Conservation (phyloP, 441 rosid species). For the Corymbia calophylla region DNA sequence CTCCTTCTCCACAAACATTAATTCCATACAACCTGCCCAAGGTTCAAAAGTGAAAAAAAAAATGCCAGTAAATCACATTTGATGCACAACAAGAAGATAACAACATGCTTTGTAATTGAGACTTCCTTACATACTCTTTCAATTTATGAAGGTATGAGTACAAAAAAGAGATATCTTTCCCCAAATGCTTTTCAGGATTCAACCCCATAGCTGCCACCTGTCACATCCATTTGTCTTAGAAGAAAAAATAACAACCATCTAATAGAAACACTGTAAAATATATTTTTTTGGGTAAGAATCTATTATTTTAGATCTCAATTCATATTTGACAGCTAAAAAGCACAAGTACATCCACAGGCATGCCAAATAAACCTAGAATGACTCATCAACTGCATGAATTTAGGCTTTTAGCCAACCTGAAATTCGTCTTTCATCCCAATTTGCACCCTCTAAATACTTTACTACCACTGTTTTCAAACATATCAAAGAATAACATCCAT, state of each 20-base stretch:
- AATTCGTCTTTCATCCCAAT: not conserved
- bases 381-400: not conserved
- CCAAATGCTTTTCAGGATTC: conserved; percentile 84
- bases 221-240: conserved; percentile 1
- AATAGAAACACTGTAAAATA: not conserved
- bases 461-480: not conserved
- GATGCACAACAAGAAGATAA: not conserved
- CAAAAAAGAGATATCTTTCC: conserved; percentile 71
- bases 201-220: conserved; percentile 97
- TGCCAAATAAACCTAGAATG: not conserved
- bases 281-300: not conserved
- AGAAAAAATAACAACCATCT: not conserved
- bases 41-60: not conserved
- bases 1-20: conserved; percentile 98
- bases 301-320: not conserved
- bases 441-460: not conserved
- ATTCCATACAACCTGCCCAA: conserved; percentile 70
- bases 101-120: not conserved
- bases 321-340: not conserved
- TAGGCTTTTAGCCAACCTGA: not conserved
- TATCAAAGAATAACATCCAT: not conserved
- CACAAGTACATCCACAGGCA: not conserved
- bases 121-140: conserved; percentile 59
- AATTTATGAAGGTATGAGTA: conserved; percentile 62
- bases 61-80: not conserved